Base-by-base conservation (phyloP, 306 rosid species). In the Pachyrhizus erosus region DNA sequence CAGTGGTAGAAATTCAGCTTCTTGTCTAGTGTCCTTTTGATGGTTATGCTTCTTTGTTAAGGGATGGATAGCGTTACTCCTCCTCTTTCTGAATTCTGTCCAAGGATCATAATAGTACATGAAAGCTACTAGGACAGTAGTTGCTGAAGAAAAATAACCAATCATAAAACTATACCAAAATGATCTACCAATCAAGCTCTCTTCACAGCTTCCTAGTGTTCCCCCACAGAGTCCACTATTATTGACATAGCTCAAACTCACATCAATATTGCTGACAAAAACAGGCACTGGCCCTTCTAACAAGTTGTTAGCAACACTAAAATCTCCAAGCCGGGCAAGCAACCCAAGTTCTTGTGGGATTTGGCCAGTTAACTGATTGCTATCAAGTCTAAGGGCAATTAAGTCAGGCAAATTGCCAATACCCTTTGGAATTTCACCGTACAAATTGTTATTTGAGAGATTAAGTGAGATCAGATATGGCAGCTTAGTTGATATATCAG, bases 371-470 rank as follows among this genome's bases (percentile, higher is more conserved):
- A n/a, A n/a, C n/a, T n/a, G n/a, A n/a, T n/a, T n/a, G n/a, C n/a
- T n/a, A n/a, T n/a, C n/a, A n/a, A n/a, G n/a, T n/a, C n/a, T n/a
- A n/a, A n/a, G n/a, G n/a, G n/a, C n/a, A n/a, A n/a, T n/a, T n/a
- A n/a, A n/a, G n/a, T n/a, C n/a, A n/a, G n/a, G n/a, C n/a, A n/a
- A n/a, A n/a, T n/a, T n/a, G n/a, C n/a, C n/a, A n/a, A n/a, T n/a
- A n/a, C n/a, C n/a, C n/a, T n/a, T n/a, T 12, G 88, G 88, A 60
- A 87, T 40, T 81, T 78, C 82, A 23, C 88, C 88, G n/a, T 49
- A n/a, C n/a, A 86, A 69, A 4, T 75, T 21, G 48, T 86, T 86
- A 12, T 23, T 7, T 55, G 89, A 86, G 29, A 86, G 86, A 75
- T 83, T 67, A 42, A 86, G 84, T 15, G 17, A 15, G 8, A 67